Evolutionary conservation across 768 basidiomycete genomes (phyloP).

Genomic region (Panellus pusillus): DNA sequence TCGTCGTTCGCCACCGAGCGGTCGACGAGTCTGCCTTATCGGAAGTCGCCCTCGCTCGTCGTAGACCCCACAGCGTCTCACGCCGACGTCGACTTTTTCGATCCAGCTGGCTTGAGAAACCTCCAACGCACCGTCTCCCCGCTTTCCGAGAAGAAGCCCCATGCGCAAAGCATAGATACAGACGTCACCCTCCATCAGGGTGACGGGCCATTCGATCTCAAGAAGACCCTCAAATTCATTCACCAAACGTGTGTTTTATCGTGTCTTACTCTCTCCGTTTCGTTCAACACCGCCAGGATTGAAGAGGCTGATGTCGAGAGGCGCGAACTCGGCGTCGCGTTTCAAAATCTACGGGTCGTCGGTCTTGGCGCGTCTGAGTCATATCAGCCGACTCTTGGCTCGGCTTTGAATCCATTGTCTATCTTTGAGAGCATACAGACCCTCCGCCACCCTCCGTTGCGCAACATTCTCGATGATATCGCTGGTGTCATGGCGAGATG

Average conservation of each 20-base stretch:
- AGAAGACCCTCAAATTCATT: slow-evolving; percentile 30
- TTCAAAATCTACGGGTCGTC: slow-evolving; percentile 51
- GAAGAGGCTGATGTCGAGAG: slow-evolving; percentile 30
- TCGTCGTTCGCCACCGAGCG: background rate
- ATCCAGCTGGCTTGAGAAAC: slow-evolving; percentile 41
- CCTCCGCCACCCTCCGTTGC: slow-evolving; percentile 58
- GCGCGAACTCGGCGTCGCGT: slow-evolving; percentile 51
- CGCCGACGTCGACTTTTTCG: slow-evolving; percentile 43
- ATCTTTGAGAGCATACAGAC: slow-evolving; percentile 43
- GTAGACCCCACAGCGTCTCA: slow-evolving; percentile 21
- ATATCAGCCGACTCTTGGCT: slow-evolving; percentile 52
- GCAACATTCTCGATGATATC: slow-evolving; percentile 62
- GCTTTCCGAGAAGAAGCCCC: slow-evolving; percentile 1
- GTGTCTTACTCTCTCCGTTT: background rate
- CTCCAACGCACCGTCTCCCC: slow-evolving; percentile 26
- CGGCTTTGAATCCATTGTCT: slow-evolving; percentile 47
- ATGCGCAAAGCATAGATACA: slow-evolving; percentile 10
- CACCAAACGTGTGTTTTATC: slow-evolving; percentile 24
- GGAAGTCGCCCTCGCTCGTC: background rate
- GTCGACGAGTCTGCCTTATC: background rate
- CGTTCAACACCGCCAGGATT: slow-evolving; percentile 26
- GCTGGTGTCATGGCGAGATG: slow-evolving; percentile 79
- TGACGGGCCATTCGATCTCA: slow-evolving; percentile 31
- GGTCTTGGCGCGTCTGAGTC: slow-evolving; percentile 45
- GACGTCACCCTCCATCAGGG: slow-evolving; percentile 22